Conservation (phyloP, 768 basidiomycete species). For the Wakefieldia striispora region DNA sequence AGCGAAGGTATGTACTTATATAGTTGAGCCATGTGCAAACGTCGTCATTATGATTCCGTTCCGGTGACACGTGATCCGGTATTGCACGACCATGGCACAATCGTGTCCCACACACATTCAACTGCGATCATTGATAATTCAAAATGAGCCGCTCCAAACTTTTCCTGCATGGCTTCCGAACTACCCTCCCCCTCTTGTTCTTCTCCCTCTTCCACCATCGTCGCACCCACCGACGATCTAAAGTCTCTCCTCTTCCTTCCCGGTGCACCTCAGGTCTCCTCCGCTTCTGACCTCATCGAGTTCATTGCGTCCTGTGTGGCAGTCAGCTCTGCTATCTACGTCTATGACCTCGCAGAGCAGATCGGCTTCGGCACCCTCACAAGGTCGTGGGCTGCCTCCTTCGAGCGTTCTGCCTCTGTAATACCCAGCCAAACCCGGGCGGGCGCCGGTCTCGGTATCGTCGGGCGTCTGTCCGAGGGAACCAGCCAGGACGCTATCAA, state of each 20-base stretch:
- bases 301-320: slow-evolving; percentile 55
- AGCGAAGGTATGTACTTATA: too few relatives aligned
- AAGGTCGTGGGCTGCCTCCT: slow-evolving; percentile 56
- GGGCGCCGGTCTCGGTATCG: slow-evolving; percentile 78
- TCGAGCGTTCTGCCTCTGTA: slow-evolving; percentile 47
- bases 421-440: slow-evolving; percentile 76
- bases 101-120: slow-evolving; percentile 24
- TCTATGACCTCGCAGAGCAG: slow-evolving; percentile 83
- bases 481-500: slow-evolving; percentile 64
- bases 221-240: slow-evolving; percentile 31
- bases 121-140: not conserved
- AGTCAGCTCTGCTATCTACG: slow-evolving; percentile 66
- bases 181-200: slow-evolving; percentile 18
- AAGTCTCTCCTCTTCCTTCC: slow-evolving; percentile 16
- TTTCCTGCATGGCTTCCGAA: slow-evolving; percentile 13
- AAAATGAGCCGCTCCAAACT: not conserved
- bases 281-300: slow-evolving; percentile 68
- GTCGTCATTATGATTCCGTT: not conserved
- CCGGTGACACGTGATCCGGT: slow-evolving; percentile 27
- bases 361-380: slow-evolving; percentile 77
- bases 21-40: not conserved
- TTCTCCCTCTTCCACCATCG: slow-evolving; percentile 34
- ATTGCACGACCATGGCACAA: slow-evolving; percentile 31
- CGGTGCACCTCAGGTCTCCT: slow-evolving; percentile 14
- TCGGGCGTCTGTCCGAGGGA: slow-evolving; percentile 78